phyloP scores from a whole-genome alignment of 140 eudicot genomes.

The Erigeron philadelphicus region DNA sequence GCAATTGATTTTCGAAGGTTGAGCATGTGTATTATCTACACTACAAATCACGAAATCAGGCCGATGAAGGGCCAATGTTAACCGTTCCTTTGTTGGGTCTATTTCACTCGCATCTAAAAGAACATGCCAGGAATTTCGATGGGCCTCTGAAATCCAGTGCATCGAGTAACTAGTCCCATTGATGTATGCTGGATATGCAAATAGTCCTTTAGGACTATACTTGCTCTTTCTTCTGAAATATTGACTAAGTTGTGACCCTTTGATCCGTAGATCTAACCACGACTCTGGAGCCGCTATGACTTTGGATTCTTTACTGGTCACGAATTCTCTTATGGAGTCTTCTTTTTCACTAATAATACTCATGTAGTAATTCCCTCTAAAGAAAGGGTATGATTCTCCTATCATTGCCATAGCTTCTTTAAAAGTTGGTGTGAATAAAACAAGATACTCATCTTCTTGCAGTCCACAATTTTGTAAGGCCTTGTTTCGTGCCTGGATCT shows the following conservation, averaged over 20 bases:
- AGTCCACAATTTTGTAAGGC: slow-evolving; percentile 67
- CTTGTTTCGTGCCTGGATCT: slow-evolving; percentile 61
- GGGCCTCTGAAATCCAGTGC: slow-evolving; percentile 93
- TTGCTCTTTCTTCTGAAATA: slow-evolving; percentile 70
- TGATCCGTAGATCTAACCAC: slow-evolving; percentile 75
- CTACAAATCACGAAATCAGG: slow-evolving; percentile 72
- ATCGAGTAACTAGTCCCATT: slow-evolving; percentile 60
- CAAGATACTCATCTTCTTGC: slow-evolving; percentile 57
- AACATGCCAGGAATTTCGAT: slow-evolving; percentile 76
- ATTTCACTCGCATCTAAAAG: slow-evolving; percentile 58
- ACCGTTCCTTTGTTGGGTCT: slow-evolving; percentile 47
- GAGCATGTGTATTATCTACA: slow-evolving; percentile 55
- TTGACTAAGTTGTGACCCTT: slow-evolving; percentile 81
- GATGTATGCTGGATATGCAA: slow-evolving; percentile 63
- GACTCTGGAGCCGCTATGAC: slow-evolving; percentile 66
- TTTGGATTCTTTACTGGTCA: slow-evolving; percentile 52
- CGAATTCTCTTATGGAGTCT: slow-evolving; percentile 51
- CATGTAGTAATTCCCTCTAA: slow-evolving; percentile 66
- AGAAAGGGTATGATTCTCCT: slow-evolving; percentile 82
- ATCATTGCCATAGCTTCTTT: slow-evolving; percentile 72
- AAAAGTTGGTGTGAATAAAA: slow-evolving; percentile 42
- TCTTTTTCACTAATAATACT: slow-evolving; percentile 47
- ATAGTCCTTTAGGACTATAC: slow-evolving; percentile 61
- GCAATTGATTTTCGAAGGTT: slow-evolving; percentile 59
- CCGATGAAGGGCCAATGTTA: slow-evolving; percentile 58